Base-by-base conservation (phyloP, 1,284 basidiomycete species). In the Taiwanofungus camphoratus region DNA sequence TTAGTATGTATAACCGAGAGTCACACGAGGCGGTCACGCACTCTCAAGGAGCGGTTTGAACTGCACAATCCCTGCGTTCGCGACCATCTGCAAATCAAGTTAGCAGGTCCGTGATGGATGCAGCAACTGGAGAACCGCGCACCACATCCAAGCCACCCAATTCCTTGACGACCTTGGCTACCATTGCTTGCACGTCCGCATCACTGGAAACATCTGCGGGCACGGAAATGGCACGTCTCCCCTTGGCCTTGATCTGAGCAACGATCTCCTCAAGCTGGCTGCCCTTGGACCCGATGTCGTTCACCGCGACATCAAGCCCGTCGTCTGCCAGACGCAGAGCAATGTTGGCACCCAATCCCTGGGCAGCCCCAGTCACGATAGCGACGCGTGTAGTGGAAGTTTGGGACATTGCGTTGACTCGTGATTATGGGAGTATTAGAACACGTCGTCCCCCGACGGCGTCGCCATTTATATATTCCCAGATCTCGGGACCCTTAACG, bases 321-420 rank as follows among this genome's bases (percentile, higher is more conserved):
- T 72, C 69, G 3, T 52, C 39, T 1, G 70, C 66, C 3, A 72
- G 60, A 0, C 64, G 60, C 1, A 66, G 51, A 13, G 64, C 64
- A 29, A 69, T 66, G n/a, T 65, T 61, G 4, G 57, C 51, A 1
- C 69, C 69, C 22, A 71, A 61, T 6, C 68, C 70, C 32, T 61
- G 57, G 4, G 59, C 56, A 8, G 59, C 58, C 3, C 65, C 66
- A 2, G 67, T 68, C 6, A 68, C 55, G 27, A 68, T 40, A 2
- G 61, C 65, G 26, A 44, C 27, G n/a, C 42, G 36, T 5, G 27
- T 13, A 13, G 26, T 8, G 8, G 26, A 27, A 7, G 26, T 13
- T 27, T 7, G 7, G 26, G 26, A 27, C 26, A 27, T 27, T 27
- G 13, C 26, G n/a, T n/a, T n/a, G n/a, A n/a, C n/a, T n/a, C n/a